Evolutionary conservation across 2,329 filamentous ascomycete species (phyloP).

Genomic region (Colletotrichum trifolii): DNA sequence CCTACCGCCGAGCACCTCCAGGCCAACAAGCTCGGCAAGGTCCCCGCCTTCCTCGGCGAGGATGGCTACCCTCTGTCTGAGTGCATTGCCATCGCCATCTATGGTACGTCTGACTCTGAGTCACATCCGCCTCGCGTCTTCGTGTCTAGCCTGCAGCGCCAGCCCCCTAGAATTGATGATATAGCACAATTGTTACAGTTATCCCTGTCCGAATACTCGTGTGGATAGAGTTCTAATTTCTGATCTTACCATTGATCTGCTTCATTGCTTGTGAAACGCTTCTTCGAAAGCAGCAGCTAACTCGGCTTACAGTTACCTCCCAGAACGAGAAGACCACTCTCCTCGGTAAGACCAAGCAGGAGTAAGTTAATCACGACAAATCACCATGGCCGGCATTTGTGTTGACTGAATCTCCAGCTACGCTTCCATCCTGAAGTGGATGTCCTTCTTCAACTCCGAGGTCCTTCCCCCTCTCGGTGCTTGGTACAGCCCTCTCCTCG

Average conservation of each 20-base stretch:
- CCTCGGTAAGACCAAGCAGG: slow-evolving; percentile 99
- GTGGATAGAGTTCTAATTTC: slow-evolving; percentile 92
- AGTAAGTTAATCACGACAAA: slow-evolving; percentile 64
- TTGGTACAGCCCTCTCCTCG: slow-evolving; percentile 90
- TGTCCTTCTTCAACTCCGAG: slow-evolving; percentile 96
- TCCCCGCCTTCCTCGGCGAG: slow-evolving; percentile 91
- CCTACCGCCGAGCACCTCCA: slow-evolving; percentile 82
- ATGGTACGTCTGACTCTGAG: slow-evolving; percentile 76
- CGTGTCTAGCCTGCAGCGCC: slow-evolving; percentile 17
- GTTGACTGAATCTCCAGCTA: slow-evolving; percentile 62
- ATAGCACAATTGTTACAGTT: slow-evolving; percentile 83
- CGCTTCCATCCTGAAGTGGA: slow-evolving; percentile 97
- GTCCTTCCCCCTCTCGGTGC: slow-evolving; percentile 76
- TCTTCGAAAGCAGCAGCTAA: slow-evolving; percentile 43
- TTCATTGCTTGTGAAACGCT: slow-evolving; percentile 36
- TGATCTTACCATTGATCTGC: slow-evolving; percentile 61
- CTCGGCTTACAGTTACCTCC: slow-evolving; percentile 79
- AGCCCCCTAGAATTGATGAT: slow-evolving; percentile 70
- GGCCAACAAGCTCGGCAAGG: slow-evolving; percentile 87
- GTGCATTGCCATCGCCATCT: slow-evolving; percentile 95
- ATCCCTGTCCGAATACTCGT: slow-evolving; percentile 91
- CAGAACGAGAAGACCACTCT: slow-evolving; percentile 99
- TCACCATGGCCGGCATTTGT: slow-evolving; percentile 36
- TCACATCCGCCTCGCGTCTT: slow-evolving; percentile 33
- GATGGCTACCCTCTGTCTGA: slow-evolving; percentile 93